These are phyloP conservation scores for Coemansia sp. DNA, from an alignment of 192 early-diverging fungal species.

Conservation along the genomic window DNA sequence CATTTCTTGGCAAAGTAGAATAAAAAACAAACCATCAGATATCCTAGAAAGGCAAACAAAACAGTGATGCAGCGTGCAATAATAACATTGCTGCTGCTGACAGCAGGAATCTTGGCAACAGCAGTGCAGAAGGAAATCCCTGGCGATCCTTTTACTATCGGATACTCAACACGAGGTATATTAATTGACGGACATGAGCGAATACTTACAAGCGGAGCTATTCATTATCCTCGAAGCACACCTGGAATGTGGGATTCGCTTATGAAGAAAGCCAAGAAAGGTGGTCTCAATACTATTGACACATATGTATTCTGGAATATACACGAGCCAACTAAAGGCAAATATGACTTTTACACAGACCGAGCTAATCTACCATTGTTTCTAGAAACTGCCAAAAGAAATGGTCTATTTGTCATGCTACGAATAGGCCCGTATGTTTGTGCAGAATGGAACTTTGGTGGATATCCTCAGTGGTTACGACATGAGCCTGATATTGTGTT, in stretches of 20 bases:
- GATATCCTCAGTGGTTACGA: constrained; percentile 61
- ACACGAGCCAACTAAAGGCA: constrained; percentile 56
- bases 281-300: constrained; percentile 62
- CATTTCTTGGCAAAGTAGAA: too few species aligned
- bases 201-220: constrained; percentile 51
- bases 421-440: constrained; percentile 64
- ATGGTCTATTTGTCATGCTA: constrained; percentile 58
- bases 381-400: constrained; percentile 43
- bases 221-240: constrained; percentile 63
- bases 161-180: constrained; percentile 34
- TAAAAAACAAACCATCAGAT: too few species aligned
- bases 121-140: constrained; percentile 16
- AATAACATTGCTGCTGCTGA: background rate
- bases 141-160: constrained; percentile 33
- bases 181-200: constrained; percentile 39
- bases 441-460: constrained; percentile 63
- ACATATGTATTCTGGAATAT: constrained; percentile 71
- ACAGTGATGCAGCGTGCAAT: background rate
- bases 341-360: constrained; percentile 59
- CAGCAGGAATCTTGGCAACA: background rate
- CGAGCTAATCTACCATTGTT: constrained; percentile 58
- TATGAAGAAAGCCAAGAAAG: constrained; percentile 52
- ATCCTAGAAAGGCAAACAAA: too few species aligned
- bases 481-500: constrained; percentile 53
- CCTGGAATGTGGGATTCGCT: constrained; percentile 59